Evolutionary conservation across 2,329 filamentous ascomycete species (phyloP).

Genomic region (Trichoderma atrobrunneum): DNA sequence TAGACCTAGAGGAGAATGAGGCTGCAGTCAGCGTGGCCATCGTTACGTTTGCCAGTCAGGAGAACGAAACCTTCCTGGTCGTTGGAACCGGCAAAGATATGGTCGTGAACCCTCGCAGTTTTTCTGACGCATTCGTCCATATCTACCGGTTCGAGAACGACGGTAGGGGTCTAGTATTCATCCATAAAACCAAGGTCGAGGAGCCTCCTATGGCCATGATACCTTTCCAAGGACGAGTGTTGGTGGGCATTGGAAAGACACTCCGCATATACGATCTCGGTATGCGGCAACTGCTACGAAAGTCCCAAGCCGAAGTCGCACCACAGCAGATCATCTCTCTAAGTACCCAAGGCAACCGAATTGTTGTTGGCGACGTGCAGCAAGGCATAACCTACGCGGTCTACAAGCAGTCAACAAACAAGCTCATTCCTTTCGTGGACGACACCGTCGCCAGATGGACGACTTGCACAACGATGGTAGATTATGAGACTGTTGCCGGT

Average conservation of each 20-base stretch:
- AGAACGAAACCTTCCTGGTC: conserved; percentile 85
- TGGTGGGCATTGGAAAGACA: conserved; percentile 80
- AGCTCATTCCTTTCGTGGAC: conserved; percentile 88
- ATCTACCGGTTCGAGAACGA: conserved; percentile 87
- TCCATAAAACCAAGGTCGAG: conserved; percentile 93
- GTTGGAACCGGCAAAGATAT: conserved; percentile 94
- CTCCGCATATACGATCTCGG: conserved; percentile 90
- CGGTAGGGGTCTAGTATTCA: conserved; percentile 86
- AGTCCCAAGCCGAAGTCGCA: conserved; percentile 77
- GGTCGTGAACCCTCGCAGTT: conserved; percentile 71
- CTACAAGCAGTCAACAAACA: conserved; percentile 89
- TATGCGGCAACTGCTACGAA: conserved; percentile 87
- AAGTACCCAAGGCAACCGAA: conserved; percentile 85
- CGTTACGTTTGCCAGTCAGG: conserved; percentile 83
- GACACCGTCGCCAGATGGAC: conserved; percentile 89
- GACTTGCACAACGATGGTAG: conserved; percentile 86
- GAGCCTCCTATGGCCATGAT: conserved; percentile 86
- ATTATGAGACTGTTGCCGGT: conserved; percentile 93
- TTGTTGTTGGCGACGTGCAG: conserved; percentile 88
- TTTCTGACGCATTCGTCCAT: conserved; percentile 78
- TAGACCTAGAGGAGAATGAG: conserved; percentile 87
- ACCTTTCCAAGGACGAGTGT: conserved; percentile 85
- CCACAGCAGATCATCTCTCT: conserved; percentile 84
- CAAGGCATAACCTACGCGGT: conserved; percentile 90
- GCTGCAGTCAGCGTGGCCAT: conserved; percentile 82